Base-by-base conservation (phyloP, 768 basidiomycete genomes). In the Suillus sp. region DNA sequence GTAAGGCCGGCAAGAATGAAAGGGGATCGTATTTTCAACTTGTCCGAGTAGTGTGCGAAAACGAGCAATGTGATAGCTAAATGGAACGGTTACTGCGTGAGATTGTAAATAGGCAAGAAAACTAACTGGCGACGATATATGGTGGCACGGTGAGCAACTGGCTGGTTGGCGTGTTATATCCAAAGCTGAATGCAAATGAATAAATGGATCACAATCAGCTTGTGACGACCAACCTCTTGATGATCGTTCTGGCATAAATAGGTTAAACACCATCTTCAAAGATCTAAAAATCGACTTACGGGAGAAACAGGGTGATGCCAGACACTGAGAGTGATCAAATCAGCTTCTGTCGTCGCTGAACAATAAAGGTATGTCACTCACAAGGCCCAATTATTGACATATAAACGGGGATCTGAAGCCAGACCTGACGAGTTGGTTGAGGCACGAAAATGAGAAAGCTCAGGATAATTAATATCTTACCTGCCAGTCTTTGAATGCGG, bases 301-400 rank as follows among this genome's bases (percentile, higher is more conserved):
- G 88, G 35, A 90, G 74, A 78, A 91, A 91, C 30, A 89, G 75
- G 0, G 89, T 88, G 54, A 89, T 88, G 2, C 88, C 89, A 67
- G 86, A 89, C 2, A 89, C 88, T 89, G 45, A 20, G 37, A 27
- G 16, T 18, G 35, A 14, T 51, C 9, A 22, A 18, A 20, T 51
- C 22, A 51, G 7, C 32, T 3, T 34, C 37, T n/a, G 6, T 2
- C 18, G 4, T 27, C 14, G 3, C n/a, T 9, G 34, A n/a, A 35
- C 18, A 32, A 37, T 20, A 4, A 54, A 32, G 13, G 9, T 62
- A 22, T 37, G 1, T 27, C 25, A 81, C 88, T 74, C 70, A 90
- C 89, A 68, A 30, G 88, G 89, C 2, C 73, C 79, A 50, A 86
- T 71, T 53, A 89, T 74, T 0, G 86, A 85, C 78, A 90, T 81